Conservation (phyloP, 768 basidiomycete genomes). For the Gautieria morchelliformis region DNA sequence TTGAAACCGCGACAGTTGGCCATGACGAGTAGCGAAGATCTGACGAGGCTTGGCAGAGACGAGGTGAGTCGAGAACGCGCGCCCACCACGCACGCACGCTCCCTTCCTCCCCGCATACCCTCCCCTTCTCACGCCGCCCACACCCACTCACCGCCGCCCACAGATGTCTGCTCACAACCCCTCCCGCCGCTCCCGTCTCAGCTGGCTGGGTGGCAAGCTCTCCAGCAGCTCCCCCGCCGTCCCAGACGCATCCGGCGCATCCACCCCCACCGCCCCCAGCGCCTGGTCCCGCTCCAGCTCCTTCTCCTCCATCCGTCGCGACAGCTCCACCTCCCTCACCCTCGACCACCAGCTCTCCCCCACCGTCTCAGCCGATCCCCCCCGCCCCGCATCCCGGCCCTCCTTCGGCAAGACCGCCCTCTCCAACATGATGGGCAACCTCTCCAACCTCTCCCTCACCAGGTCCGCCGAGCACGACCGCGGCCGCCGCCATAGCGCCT, state of each 20-base stretch:
- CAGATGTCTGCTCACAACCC: neutral
- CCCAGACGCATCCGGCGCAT: neutral
- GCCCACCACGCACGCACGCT: no score
- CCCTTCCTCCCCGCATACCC: no score
- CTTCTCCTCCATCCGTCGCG: conserved; percentile 1
- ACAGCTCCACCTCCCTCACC: conserved; percentile 2
- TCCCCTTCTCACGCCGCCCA: no score
- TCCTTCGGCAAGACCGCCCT: conserved; percentile 58
- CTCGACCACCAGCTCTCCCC: conserved; percentile 45
- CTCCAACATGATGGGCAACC: conserved; percentile 60
- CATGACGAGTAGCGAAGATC: no score
- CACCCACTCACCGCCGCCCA: neutral
- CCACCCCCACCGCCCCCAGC: conserved; percentile 1
- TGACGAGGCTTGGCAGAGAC: no score
- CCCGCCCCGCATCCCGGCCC: no score
- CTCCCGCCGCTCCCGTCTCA: conserved; percentile 6
- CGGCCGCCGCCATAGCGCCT: conserved; percentile 39
- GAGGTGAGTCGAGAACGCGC: neutral
- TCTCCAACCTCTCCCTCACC: conserved; percentile 45
- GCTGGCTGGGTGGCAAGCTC: neutral
- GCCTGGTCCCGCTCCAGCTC: conserved; percentile 5
- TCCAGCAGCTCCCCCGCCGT: neutral
- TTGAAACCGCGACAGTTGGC: no score
- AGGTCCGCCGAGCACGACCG: conserved; percentile 48
- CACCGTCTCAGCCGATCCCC: conserved; percentile 23